These are phyloP conservation scores for Rhodotorula paludigena DNA, from an alignment of 768 basidiomycete genomes.

Conservation along the genomic window DNA sequence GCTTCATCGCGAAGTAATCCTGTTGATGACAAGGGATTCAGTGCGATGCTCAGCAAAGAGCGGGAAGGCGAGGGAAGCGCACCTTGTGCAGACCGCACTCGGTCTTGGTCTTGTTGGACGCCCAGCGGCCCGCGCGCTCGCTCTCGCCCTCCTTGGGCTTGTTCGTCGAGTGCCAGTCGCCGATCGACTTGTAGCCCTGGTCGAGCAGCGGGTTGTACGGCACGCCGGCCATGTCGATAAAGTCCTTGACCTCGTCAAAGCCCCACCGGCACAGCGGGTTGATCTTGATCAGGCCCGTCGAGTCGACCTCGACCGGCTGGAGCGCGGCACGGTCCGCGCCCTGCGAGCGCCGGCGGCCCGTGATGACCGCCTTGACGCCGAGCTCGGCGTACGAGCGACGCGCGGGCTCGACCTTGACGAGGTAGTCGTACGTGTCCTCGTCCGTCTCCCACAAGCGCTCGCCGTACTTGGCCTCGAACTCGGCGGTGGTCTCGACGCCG, in stretches of 20 bases:
- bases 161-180: conserved; percentile 95
- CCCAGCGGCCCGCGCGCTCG: conserved; percentile 90
- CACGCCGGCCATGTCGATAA: conserved; percentile 72
- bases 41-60: neutral
- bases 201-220: conserved; percentile 81
- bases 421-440: conserved; percentile 81
- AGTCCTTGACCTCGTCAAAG: conserved; percentile 75
- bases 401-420: conserved; percentile 93
- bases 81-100: conserved; percentile 81
- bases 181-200: conserved; percentile 89
- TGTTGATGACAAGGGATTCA: conserved; percentile 37
- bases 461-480: conserved; percentile 77
- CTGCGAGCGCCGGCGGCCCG: conserved; percentile 89
- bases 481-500: conserved; percentile 60
- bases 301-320: conserved; percentile 81
- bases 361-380: conserved; percentile 78
- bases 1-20: conserved; percentile 70
- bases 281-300: conserved; percentile 82
- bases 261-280: conserved; percentile 90
- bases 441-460: conserved; percentile 78
- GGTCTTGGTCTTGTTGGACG: conserved; percentile 71
- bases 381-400: conserved; percentile 76
- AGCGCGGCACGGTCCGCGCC: conserved; percentile 80
- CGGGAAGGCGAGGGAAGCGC: neutral
- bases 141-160: conserved; percentile 48